Evolutionary conservation across 768 basidiomycete species (phyloP).

Genomic region (Lentinula boryana): DNA sequence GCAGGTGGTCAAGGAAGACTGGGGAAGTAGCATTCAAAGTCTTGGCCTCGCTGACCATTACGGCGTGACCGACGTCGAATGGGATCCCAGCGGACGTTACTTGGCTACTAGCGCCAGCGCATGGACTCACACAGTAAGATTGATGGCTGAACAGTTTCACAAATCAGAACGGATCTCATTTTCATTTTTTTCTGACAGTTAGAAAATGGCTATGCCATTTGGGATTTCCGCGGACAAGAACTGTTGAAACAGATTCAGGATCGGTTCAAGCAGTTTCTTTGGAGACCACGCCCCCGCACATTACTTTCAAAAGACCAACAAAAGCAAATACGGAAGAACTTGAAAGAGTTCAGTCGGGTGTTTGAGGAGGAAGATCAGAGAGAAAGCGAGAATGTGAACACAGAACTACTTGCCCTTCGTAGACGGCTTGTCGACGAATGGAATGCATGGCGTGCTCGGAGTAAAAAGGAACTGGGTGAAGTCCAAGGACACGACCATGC

Average conservation of each 20-base stretch:
- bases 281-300: slow-evolving; percentile 93
- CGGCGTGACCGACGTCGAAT: slow-evolving; percentile 95
- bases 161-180: neutral
- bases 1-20: slow-evolving; percentile 57
- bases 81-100: slow-evolving; percentile 96
- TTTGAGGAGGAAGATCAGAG: slow-evolving; percentile 98
- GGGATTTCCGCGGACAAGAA: slow-evolving; percentile 98
- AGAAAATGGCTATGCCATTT: slow-evolving; percentile 93
- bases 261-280: slow-evolving; percentile 97
- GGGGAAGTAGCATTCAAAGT: slow-evolving; percentile 82
- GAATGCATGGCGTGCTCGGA: slow-evolving; percentile 90
- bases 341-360: slow-evolving; percentile 82
- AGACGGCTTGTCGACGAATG: slow-evolving; percentile 95
- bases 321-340: slow-evolving; percentile 77
- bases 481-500: slow-evolving; percentile 37
- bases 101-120: slow-evolving; percentile 90
- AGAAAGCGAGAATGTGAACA: slow-evolving; percentile 91
- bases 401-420: slow-evolving; percentile 85
- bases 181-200: slow-evolving; percentile 45
- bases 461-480: slow-evolving; percentile 60
- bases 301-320: slow-evolving; percentile 86
- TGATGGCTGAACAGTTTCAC: neutral
- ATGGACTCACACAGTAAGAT: slow-evolving; percentile 87
- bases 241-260: slow-evolving; percentile 85
- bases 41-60: slow-evolving; percentile 90